Evolutionary conservation across 805 yeast species (phyloP), one percentile per base, ranked within the genome.

Genomic region (Teunomyces panamensis): DNA sequence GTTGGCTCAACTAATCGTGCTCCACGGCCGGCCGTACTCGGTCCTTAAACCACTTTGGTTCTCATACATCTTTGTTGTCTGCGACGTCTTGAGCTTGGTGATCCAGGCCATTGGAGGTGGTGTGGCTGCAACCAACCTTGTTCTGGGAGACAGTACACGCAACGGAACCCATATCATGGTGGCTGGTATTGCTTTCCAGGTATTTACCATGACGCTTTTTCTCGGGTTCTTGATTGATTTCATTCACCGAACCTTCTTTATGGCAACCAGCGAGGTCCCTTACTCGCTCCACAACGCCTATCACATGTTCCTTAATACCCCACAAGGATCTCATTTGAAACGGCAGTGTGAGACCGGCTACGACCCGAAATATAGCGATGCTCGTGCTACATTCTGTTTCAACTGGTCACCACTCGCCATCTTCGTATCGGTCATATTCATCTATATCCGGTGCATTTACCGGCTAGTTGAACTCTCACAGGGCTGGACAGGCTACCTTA

Each of bases 41-140:
- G 17, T 67, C 5, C 49, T 80, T 29, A 71, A 67, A 48, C 91
- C 92, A 6, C 73, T 79, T 72, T 71, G 70, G 56, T 85, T 83
- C 57, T 76, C 90, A 0, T 75, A 79, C 45, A 68, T 85, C 8
- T 89, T 89, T 57, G 78, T 89, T 9, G 52, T 71, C 10, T 81
- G 84, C 59, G 96, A 89, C 67, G 57, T 86, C 4, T 55, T 82
- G 3, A 77, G 90, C 16, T 69, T 88, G 51, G 66, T 80, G 1
- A 59, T 88, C 16, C 96, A 88, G 66, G 91, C 83, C 3, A 75
- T 69, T 8, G 96, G 96, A 39, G 96, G 96, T 57, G 94, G 85
- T 45, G 64, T 78, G 39, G 87, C 89, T 2, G 83, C 86, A 4
- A 17, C 27, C 7, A 42, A 39, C 20, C 51, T 56, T 13, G 53